A percentile compares a stretch with the other conserved stretches of the same genome.
phyloP scores from a whole-genome alignment of 1,284 basidiomycete species.

The Cutaneotrichosporon arboriforme region DNA sequence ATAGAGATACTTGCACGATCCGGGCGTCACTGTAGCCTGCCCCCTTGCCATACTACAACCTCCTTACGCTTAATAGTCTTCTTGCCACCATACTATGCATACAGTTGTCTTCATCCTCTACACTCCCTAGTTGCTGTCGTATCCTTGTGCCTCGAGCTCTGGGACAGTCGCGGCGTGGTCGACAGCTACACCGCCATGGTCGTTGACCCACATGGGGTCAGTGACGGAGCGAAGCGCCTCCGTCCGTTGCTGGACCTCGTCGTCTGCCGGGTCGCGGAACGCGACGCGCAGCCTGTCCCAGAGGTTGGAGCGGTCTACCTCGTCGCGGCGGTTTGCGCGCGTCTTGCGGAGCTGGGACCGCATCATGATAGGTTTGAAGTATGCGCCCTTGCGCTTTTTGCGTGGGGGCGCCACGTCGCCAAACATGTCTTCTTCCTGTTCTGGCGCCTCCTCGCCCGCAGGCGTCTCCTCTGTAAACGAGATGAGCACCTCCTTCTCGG shows the following conservation, averaged over 20 bases:
- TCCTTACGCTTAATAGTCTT: no score
- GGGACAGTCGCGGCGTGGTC: background rate
- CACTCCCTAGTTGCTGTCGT: background rate
- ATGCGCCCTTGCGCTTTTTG: constrained; percentile 60
- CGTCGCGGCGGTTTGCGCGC: constrained; percentile 45
- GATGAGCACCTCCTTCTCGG: constrained; percentile 67
- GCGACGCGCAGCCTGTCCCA: constrained; percentile 41
- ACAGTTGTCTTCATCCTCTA: background rate
- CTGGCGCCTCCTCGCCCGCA: constrained; percentile 4
- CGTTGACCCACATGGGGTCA: constrained; percentile 36
- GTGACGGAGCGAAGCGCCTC: constrained; percentile 11
- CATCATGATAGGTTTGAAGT: constrained; percentile 79
- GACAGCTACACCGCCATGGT: constrained; percentile 5
- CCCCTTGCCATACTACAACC: background rate
- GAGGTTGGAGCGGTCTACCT: constrained; percentile 19
- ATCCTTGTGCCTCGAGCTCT: no score
- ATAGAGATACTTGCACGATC: no score
- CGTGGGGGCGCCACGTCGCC: constrained; percentile 17
- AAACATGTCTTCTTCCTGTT: constrained; percentile 17
- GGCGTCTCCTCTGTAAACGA: constrained; percentile 57
- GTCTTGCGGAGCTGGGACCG: constrained; percentile 82
- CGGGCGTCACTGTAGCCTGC: background rate
- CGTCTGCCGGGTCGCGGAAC: constrained; percentile 24
- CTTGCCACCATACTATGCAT: background rate
- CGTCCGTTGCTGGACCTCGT: constrained; percentile 21